These are phyloP conservation scores for Fusarium kyushuense DNA, from an alignment of 2,329 filamentous ascomycete genomes.

Conservation along the genomic window DNA sequence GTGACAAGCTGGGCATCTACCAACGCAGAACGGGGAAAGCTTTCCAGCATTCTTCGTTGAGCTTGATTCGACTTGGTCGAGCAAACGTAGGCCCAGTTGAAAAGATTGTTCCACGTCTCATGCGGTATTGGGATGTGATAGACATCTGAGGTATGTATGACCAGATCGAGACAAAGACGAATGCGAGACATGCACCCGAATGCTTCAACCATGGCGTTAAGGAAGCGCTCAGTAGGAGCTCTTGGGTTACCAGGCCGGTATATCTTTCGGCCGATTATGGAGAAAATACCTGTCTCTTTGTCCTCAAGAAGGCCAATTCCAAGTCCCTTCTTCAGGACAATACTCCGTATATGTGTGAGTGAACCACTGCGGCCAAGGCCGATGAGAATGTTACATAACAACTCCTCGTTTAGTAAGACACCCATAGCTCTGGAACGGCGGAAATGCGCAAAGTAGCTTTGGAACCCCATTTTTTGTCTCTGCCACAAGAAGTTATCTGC, in stretches of 20 bases:
- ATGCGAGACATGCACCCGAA: conserved; percentile 76
- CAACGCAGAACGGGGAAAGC: conserved; percentile 45
- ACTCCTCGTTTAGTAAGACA: conserved; percentile 53
- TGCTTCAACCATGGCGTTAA: conserved; percentile 75
- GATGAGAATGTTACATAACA: conserved; percentile 58
- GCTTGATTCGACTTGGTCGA: conserved; percentile 53
- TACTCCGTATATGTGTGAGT: conserved; percentile 49
- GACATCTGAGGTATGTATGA: conserved; percentile 71
- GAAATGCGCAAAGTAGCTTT: conserved; percentile 50
- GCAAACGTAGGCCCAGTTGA: conserved; percentile 75
- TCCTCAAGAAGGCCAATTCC: conserved; percentile 45
- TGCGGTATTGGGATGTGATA: conserved; percentile 69
- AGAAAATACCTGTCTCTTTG: conserved; percentile 32
- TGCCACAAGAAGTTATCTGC: conserved; percentile 48
- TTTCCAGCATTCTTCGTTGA: conserved; percentile 54
- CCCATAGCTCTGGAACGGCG: conserved; percentile 42
- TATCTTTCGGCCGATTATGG: conserved; percentile 52
- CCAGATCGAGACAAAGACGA: conserved; percentile 65
- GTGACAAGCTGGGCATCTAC: conserved; percentile 60
- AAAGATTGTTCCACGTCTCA: conserved; percentile 73
- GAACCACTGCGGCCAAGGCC: conserved; percentile 57
- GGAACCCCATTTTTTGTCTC: conserved; percentile 44
- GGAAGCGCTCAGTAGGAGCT: conserved; percentile 68
- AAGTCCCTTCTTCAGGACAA: conserved; percentile 52
- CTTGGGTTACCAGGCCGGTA: conserved; percentile 65